Base-by-base conservation (phyloP, 139 green algal genomes). In the Chlorella ohadii region DNA sequence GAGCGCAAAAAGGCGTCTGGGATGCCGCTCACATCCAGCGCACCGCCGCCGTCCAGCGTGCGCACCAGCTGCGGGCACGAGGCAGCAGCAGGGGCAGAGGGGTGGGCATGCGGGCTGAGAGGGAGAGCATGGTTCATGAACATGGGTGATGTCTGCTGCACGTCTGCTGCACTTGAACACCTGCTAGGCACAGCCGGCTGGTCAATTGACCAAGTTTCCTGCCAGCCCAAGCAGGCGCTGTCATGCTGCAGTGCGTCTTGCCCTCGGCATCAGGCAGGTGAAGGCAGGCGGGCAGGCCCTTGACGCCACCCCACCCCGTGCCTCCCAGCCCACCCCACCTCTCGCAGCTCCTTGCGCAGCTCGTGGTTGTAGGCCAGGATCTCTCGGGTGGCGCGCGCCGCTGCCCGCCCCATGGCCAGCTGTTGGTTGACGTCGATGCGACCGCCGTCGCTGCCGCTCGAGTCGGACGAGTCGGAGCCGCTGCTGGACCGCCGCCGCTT, bases 21-120 rank as follows among this genome's bases (percentile, higher is more conserved):
- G 25, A 92, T 68, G 66, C 86, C 86, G 27, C 72, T 74, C 17
- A 92, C 65, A 20, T 91, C 87, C 65, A 92, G 77, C 12, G 87
- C 88, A 4, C 82, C 73, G 17, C 79, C 88, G 16, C 64, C 47
- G 63, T 92, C 88, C 61, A 92, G 81, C 55, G 84, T 68, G 33
- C 86, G 72, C 55, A 86, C 63, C 47, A 92, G 63, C 84, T 89
- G 75, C 78, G 61, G 41, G 6, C 11, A 27, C 44, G 22, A 13
- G 13, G 9, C 11, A 11, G 27, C 1, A 28, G 41, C 36, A 27
- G 27, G 17, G 66, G 16, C 13, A 17, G 66, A n/a, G 66, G 6
- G 34, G 33, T 13, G 25, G 57, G 57, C 57, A 64, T n/a, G 57
- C 22, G n/a, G n/a, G 57, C 13, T 55, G 6, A 16, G 64, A 38